These are phyloP conservation scores for Stromatinia cepivora DNA, from an alignment of 2,329 filamentous ascomycete genomes.

Conservation along the genomic window DNA sequence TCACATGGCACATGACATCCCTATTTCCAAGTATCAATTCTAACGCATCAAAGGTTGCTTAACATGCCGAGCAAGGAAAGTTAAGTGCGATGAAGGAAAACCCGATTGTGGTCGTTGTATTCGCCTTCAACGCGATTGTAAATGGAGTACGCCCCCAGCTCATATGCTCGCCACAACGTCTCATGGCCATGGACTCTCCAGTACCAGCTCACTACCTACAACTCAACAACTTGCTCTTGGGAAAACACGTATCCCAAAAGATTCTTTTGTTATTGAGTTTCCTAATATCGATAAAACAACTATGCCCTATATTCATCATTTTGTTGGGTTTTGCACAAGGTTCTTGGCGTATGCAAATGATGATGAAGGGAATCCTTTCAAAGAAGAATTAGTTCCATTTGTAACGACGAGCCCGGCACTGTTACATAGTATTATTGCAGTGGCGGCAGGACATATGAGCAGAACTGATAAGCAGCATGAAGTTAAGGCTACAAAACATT, in stretches of 20 bases:
- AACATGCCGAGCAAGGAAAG: conserved; percentile 67
- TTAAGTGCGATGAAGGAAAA: conserved; percentile 70
- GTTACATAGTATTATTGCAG: conserved; percentile 38
- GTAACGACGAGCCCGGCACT: conserved; percentile 36
- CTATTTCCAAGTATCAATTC: neutral
- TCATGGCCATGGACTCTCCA: conserved; percentile 16
- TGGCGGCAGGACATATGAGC: conserved; percentile 38
- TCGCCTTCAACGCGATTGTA: conserved; percentile 36
- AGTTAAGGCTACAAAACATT: conserved; percentile 35
- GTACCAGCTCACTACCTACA: conserved; percentile 15
- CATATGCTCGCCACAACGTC: conserved; percentile 21
- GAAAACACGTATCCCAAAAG: conserved; percentile 27
- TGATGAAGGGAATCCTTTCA: conserved; percentile 39
- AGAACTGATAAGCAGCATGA: conserved; percentile 36
- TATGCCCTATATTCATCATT: conserved; percentile 40
- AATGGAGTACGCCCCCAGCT: conserved; percentile 31
- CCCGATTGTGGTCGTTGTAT: conserved; percentile 55
- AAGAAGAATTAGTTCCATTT: conserved; percentile 36
- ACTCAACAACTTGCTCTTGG: conserved; percentile 22
- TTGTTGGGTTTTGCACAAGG: conserved; percentile 38
- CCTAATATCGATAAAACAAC: conserved; percentile 35
- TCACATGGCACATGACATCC: neutral
- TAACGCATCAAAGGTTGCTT: conserved; percentile 51
- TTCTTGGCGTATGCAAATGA: conserved; percentile 40
- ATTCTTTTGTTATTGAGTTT: conserved; percentile 39